phyloP scores from a whole-genome alignment of 1,284 basidiomycete species.

The Leucoagaricus sp. region DNA sequence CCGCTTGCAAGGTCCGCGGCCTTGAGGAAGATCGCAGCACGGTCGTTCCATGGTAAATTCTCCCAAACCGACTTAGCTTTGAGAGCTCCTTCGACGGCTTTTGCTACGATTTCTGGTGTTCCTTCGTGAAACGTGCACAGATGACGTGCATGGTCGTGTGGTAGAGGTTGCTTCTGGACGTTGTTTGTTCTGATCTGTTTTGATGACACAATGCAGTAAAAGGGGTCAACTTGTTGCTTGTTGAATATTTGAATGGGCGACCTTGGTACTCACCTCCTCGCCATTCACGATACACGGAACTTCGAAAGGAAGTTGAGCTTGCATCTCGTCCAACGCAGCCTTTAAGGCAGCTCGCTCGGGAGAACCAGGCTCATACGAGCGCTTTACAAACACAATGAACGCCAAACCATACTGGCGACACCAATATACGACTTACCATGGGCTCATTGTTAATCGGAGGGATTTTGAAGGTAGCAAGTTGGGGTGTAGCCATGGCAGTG shows the following conservation, averaged over 20 bases:
- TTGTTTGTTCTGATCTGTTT: conserved; percentile 83
- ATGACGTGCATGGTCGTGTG: conserved; percentile 80
- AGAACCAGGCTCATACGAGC: conserved; percentile 79
- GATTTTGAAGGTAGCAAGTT: conserved; percentile 82
- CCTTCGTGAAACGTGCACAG: conserved; percentile 92
- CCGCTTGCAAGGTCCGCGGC: conserved; percentile 92
- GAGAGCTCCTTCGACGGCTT: conserved; percentile 89
- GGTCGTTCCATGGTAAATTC: conserved; percentile 92
- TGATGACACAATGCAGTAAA: neutral
- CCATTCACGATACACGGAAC: conserved; percentile 95
- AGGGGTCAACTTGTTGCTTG: neutral
- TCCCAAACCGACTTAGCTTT: conserved; percentile 91
- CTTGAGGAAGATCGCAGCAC: conserved; percentile 97
- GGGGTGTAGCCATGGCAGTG: conserved; percentile 55
- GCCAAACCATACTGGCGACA: no score
- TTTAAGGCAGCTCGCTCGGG: conserved; percentile 78
- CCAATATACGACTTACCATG: conserved; percentile 58
- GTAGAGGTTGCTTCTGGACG: conserved; percentile 78
- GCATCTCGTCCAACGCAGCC: conserved; percentile 79
- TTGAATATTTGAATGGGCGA: no score
- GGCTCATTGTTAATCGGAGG: conserved; percentile 89
- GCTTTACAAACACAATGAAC: conserved; percentile 25
- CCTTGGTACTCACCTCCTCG: conserved; percentile 63
- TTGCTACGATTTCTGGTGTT: conserved; percentile 70
- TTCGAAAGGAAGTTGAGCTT: conserved; percentile 83